phyloP scores from a whole-genome alignment of 371 early-diverging fungal genomes.

The Mucor saturninus region DNA sequence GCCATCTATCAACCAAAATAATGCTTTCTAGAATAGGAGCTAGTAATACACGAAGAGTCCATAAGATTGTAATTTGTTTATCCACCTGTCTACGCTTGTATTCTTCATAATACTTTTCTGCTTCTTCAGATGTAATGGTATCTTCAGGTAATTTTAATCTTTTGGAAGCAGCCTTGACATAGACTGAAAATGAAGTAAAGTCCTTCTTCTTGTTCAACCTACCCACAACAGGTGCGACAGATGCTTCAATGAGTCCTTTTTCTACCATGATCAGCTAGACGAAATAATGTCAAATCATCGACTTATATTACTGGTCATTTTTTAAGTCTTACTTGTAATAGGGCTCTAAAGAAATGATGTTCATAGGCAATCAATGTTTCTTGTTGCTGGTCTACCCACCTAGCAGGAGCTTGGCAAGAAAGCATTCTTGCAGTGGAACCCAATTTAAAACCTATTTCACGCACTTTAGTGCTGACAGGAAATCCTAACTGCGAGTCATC shows the following conservation, averaged over 20 bases:
- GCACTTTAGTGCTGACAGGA: conserved; percentile 52
- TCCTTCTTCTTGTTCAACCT: conserved; percentile 59
- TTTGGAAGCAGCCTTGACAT: conserved; percentile 41
- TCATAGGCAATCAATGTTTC: conserved; percentile 64
- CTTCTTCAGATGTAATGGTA: conserved; percentile 48
- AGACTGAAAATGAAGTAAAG: conserved; percentile 39
- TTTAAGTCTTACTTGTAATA: conserved; percentile 53
- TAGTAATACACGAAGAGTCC: conserved; percentile 79
- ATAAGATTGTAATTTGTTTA: conserved; percentile 71
- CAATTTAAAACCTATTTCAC: conserved; percentile 39
- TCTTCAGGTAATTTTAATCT: conserved; percentile 44
- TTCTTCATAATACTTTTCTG: conserved; percentile 43
- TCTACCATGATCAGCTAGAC: conserved; percentile 56
- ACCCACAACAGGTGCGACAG: conserved; percentile 62
- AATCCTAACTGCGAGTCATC: conserved; percentile 27
- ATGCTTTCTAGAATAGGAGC: conserved; percentile 78
- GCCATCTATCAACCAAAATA: conserved; percentile 76
- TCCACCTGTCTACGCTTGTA: conserved; percentile 44
- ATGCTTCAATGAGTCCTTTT: conserved; percentile 53
- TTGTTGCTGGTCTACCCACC: conserved; percentile 67
- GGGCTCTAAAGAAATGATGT: conserved; percentile 77
- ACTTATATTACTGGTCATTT: too few relatives aligned
- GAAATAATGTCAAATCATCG: background rate
- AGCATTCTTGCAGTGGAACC: conserved; percentile 79
- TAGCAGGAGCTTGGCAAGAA: conserved; percentile 84